phyloP scores from a whole-genome alignment of 257 asterid species.

The Catharanthus roseus region DNA sequence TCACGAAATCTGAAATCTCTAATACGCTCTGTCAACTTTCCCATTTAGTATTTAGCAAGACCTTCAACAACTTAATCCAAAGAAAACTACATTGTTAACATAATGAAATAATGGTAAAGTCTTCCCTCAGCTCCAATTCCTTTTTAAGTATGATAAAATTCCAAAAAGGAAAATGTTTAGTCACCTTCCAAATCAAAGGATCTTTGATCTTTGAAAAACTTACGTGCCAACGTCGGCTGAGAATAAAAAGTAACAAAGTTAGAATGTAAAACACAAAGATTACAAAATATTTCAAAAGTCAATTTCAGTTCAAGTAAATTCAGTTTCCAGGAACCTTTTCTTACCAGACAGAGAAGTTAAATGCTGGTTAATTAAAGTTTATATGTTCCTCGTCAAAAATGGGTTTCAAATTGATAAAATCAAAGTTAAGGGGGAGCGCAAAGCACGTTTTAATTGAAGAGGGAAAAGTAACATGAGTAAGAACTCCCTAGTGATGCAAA shows the following conservation, averaged over 20 bases:
- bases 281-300: not conserved
- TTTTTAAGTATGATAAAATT: not conserved
- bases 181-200: slow-evolving; percentile 76
- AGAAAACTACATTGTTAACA: not conserved
- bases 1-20: too few relatives aligned
- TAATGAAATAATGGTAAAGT: not conserved
- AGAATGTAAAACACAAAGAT: slow-evolving; percentile 4
- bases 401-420: not conserved
- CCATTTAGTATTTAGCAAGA: not conserved
- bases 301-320: not conserved
- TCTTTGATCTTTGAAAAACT: slow-evolving; percentile 79
- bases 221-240: slow-evolving; percentile 65
- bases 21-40: too few relatives aligned
- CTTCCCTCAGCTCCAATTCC: not conserved
- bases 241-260: slow-evolving; percentile 16
- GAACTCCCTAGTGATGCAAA: not conserved
- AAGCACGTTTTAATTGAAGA: not conserved
- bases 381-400: not conserved
- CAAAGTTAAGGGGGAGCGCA: not conserved
- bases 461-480: not conserved
- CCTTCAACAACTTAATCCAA: not conserved
- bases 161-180: slow-evolving; percentile 4
- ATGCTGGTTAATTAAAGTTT: not conserved
- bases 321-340: not conserved
- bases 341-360: not conserved